Conservation (phyloP, 2,329 filamentous ascomycete genomes). For the Orbilia ellipsospora region DNA sequence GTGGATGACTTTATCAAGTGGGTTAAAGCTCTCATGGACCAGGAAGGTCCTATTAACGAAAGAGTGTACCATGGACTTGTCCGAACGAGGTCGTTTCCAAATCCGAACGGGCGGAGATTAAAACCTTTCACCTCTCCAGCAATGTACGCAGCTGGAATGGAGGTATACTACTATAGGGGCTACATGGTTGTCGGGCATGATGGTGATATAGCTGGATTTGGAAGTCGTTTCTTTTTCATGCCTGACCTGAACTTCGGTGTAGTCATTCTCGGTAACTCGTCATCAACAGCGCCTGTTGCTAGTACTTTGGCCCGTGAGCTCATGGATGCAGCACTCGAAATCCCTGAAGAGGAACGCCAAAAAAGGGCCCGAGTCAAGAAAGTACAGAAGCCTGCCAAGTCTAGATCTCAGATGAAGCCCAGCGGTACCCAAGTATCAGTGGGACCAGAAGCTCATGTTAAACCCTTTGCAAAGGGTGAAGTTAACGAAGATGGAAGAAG, state of each 20-base stretch:
- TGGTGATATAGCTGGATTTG: not conserved
- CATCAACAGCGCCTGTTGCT: not conserved
- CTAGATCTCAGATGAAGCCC: no score
- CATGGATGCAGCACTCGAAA: not conserved
- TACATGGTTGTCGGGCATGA: not conserved
- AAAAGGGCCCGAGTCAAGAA: not conserved
- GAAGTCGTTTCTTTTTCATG: not conserved
- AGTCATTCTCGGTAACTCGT: not conserved
- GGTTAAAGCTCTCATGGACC: not conserved
- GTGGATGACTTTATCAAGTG: not conserved
- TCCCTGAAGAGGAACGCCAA: not conserved
- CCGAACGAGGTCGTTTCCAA: not conserved
- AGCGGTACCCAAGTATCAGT: no score
- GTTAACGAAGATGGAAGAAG: not conserved
- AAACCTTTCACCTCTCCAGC: not conserved
- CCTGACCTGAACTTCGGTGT: not conserved
- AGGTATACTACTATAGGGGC: not conserved
- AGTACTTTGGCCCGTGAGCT: not conserved
- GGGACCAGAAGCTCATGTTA: no score
- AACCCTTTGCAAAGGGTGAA: not conserved
- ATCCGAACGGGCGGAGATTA: not conserved
- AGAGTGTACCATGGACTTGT: not conserved
- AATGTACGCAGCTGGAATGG: not conserved
- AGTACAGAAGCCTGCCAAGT: not conserved
- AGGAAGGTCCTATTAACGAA: not conserved